Evolutionary conservation across 2,329 filamentous ascomycete genomes (phyloP).

Genomic region (Pezicula rhizophila): DNA sequence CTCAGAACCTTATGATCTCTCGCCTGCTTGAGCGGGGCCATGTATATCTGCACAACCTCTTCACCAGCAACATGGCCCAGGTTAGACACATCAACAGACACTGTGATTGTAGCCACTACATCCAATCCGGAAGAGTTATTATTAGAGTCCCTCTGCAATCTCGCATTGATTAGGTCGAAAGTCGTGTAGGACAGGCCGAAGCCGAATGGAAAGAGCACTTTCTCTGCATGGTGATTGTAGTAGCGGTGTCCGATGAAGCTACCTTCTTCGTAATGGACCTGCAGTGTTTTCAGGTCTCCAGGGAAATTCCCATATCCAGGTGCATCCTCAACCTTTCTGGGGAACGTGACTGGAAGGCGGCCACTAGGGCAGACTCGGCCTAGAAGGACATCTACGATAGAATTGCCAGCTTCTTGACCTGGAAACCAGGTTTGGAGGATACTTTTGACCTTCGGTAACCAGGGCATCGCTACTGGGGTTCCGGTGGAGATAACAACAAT

Average conservation of each 20-base stretch:
- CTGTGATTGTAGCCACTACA: background rate
- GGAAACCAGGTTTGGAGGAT: conserved; percentile 76
- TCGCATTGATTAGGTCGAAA: conserved; percentile 31
- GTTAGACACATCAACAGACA: background rate
- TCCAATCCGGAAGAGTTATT: background rate
- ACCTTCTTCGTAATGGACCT: conserved; percentile 62
- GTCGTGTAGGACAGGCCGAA: conserved; percentile 58
- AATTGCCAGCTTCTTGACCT: conserved; percentile 77
- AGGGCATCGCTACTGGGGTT: conserved; percentile 66
- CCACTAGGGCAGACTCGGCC: conserved; percentile 67
- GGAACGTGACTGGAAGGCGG: conserved; percentile 60
- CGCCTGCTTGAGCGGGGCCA: background rate
- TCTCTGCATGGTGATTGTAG: conserved; percentile 56
- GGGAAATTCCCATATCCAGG: conserved; percentile 58
- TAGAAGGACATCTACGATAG: conserved; percentile 69
- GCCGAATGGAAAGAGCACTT: conserved; percentile 60
- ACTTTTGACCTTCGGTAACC: conserved; percentile 46
- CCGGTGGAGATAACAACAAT: conserved; percentile 66
- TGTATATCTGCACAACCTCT: conserved; percentile 18
- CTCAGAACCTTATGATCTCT: too few relatives aligned
- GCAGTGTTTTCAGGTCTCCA: conserved; percentile 38
- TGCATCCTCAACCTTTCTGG: conserved; percentile 52
- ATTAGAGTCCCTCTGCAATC: too few relatives aligned
- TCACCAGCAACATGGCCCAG: background rate
- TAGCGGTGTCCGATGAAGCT: conserved; percentile 64